Evolutionary conservation across 2,329 filamentous ascomycete species (phyloP).

Genomic region (Pestalotiopsis sp.): DNA sequence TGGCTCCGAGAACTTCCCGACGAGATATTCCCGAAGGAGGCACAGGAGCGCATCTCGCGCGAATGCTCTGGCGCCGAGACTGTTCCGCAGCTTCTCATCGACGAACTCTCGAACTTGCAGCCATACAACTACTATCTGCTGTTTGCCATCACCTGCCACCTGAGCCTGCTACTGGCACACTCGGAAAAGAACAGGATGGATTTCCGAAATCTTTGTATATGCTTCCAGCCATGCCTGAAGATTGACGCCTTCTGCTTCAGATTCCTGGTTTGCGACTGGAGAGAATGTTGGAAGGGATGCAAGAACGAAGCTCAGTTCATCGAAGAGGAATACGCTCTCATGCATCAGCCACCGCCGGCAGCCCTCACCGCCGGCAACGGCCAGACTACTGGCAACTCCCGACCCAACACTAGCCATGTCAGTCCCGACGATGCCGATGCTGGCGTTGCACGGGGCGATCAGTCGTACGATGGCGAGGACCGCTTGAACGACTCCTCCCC

Average conservation of each 20-base stretch:
- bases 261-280: slow-evolving; percentile 93
- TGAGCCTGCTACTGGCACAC: slow-evolving; percentile 87
- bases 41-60: slow-evolving; percentile 77
- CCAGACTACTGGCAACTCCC: not conserved
- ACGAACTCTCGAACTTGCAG: slow-evolving; percentile 90
- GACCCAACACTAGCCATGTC: slow-evolving; percentile 9
- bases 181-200: slow-evolving; percentile 99
- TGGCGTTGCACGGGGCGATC: slow-evolving; percentile 26
- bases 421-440: slow-evolving; percentile 23
- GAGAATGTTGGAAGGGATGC: slow-evolving; percentile 95
- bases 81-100: slow-evolving; percentile 83
- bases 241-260: slow-evolving; percentile 95
- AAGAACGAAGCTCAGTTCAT: slow-evolving; percentile 84
- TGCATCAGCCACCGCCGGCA: slow-evolving; percentile 58
- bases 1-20: slow-evolving; percentile 96
- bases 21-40: slow-evolving; percentile 84
- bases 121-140: slow-evolving; percentile 98
- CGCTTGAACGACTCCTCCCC: slow-evolving; percentile 62
- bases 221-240: slow-evolving; percentile 96
- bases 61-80: slow-evolving; percentile 78
- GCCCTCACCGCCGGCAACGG: slow-evolving; percentile 36
- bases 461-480: slow-evolving; percentile 42
- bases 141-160: slow-evolving; percentile 95
- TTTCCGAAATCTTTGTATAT: slow-evolving; percentile 92
- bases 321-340: slow-evolving; percentile 65